phyloP scores from a whole-genome alignment of 208 protist species.

The Leishmania tarentolae region DNA sequence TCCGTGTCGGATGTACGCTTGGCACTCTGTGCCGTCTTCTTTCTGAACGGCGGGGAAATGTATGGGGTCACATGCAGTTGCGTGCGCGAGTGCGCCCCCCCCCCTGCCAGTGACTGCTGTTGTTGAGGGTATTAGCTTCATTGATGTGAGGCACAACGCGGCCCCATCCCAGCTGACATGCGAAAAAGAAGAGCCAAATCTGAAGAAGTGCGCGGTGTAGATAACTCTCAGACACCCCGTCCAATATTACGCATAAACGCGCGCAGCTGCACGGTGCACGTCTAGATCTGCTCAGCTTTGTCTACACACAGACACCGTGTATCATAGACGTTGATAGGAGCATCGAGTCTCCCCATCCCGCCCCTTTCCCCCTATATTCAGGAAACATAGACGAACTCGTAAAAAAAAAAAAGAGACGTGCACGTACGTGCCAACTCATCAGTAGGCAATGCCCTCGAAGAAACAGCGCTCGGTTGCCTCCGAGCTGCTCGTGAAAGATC shows the following conservation, averaged over 20 bases:
- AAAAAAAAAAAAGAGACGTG: not conserved
- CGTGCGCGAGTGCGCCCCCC: not conserved
- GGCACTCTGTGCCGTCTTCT: not conserved
- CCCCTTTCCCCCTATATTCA: not conserved
- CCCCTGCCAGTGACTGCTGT: not conserved
- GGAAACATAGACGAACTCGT: not conserved
- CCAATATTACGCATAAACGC: not conserved
- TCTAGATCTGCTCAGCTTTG: not conserved
- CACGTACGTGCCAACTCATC: not conserved
- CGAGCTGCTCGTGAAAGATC: slow-evolving; percentile 64
- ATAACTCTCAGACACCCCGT: not conserved
- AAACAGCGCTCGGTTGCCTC: slow-evolving; percentile 31
- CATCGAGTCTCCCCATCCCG: not conserved
- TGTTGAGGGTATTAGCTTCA: not conserved
- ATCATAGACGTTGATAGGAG: slow-evolving; percentile 18
- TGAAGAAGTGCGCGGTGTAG: not conserved
- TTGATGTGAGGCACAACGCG: not conserved
- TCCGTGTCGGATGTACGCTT: not conserved
- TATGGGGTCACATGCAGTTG: not conserved
- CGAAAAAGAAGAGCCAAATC: not conserved
- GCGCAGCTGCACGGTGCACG: not conserved
- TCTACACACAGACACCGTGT: not conserved
- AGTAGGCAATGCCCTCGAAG: slow-evolving; percentile 1
- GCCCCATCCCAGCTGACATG: not conserved
- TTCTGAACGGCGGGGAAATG: not conserved